Base-by-base conservation (phyloP, 139 green algal genomes). In the Ostreobium quekettii region DNA sequence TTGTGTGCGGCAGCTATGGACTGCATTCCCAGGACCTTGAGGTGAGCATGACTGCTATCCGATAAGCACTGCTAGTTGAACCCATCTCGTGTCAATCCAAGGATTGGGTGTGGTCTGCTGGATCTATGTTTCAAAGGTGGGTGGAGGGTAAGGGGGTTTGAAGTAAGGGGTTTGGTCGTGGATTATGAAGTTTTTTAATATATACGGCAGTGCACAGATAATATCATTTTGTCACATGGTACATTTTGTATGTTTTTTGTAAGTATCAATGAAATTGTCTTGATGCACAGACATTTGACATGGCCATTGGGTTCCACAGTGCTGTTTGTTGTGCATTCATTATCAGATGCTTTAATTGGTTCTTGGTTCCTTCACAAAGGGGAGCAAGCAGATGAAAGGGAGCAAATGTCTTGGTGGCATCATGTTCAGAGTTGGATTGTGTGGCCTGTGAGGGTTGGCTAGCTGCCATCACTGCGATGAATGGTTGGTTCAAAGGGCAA, bases 1-100 rank as follows among this genome's bases (percentile, higher is more conserved):
- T 29, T 67, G 46, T 64, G 26, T 32, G 6, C 5, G 47, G 64
- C 76, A 85, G 84, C 78, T 63, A 91, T 97, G 83, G 90, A 97
- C 79, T 94, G 85, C 82, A 92, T 97, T 46, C 90, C 90, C 22
- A 79, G 89, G 46, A 86, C 78, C 36, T 77, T 90, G 47, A 82
- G 66, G 65, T 78, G 75, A 35, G 36, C 8, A 36, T 7, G 5
- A 28, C 5, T 60, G 5, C 32, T 4, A n/a, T n/a, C n/a, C n/a
- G n/a, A n/a, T n/a, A n/a, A n/a, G n/a, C n/a, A n/a, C n/a, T n/a
- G n/a, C n/a, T n/a, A n/a, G n/a, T n/a, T n/a, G n/a, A n/a, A n/a
- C n/a, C n/a, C n/a, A n/a, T n/a, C n/a, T n/a, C 35, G 8, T 35
- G 65, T 60, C 4, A 62, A 74, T 6, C 36, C 31, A 35, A 60